Conservation (phyloP, 805 yeast genomes). For the Lipomyces japonicus region DNA sequence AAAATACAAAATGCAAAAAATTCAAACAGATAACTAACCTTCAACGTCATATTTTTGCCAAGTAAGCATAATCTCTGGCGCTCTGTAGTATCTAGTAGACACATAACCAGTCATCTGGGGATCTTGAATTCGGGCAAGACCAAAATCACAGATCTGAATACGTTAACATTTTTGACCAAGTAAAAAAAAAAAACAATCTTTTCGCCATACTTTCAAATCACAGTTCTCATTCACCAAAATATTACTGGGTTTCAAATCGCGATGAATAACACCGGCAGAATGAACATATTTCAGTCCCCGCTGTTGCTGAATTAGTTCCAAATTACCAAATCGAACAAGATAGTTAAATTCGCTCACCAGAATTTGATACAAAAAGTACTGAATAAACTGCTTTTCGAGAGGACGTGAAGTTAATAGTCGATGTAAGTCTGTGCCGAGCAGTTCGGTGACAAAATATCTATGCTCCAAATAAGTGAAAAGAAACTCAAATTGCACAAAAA, state of each 20-base stretch:
- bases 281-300: constrained; percentile 88
- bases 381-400: constrained; percentile 91
- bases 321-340: neutral
- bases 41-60: constrained; percentile 98
- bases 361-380: constrained; percentile 93
- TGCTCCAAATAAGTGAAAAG: constrained; percentile 26
- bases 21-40: constrained; percentile 18
- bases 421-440: constrained; percentile 95
- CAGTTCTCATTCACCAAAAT: constrained; percentile 85
- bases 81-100: constrained; percentile 90
- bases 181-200: neutral
- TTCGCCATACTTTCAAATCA: constrained; percentile 54
- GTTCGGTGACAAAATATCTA: constrained; percentile 81
- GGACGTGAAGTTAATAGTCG: constrained; percentile 89
- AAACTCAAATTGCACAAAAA: neutral
- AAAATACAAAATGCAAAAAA: neutral
- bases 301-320: neutral
- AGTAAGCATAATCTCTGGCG: constrained; percentile 97
- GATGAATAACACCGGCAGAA: constrained; percentile 86
- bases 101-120: constrained; percentile 99
- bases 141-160: constrained; percentile 73
- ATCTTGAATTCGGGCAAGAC: constrained; percentile 94
- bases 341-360: constrained; percentile 30
- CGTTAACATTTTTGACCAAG: neutral
- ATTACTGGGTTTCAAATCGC: constrained; percentile 79